Percentiles rank a stretch among this genome's conserved stretches.
Evolutionary conservation across 371 early-diverging fungal species (phyloP).

Genomic region (Coemansia sp.): DNA sequence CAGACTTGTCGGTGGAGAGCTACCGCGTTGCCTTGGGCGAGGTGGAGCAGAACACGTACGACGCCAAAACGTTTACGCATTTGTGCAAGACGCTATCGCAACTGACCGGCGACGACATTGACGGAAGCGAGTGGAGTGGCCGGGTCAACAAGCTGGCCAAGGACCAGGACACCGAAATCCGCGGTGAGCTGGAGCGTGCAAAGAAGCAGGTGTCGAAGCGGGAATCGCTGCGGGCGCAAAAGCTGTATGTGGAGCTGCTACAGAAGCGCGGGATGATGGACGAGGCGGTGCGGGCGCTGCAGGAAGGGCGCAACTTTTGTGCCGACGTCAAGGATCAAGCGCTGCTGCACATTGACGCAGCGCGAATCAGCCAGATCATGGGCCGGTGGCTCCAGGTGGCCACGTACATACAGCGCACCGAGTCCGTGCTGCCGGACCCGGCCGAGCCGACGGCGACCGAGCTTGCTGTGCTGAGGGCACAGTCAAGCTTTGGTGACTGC

Average conservation of each 20-base stretch:
- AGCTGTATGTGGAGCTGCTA: conserved; percentile 7
- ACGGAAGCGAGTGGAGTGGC: conserved; percentile 5
- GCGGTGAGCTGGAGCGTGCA: conserved; percentile 9
- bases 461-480: conserved; percentile 21
- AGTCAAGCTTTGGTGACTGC: conserved; percentile 33
- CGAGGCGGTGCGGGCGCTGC: conserved; percentile 28
- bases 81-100: conserved; percentile 28
- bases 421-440: conserved; percentile 7
- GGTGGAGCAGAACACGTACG: conserved; percentile 41
- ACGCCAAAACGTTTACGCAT: conserved; percentile 44
- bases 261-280: conserved; percentile 14
- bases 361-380: conserved; percentile 17
- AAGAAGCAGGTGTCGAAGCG: conserved; percentile 16
- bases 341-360: conserved; percentile 17
- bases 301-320: conserved; percentile 30
- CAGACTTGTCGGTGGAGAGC: conserved; percentile 52
- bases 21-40: conserved; percentile 54
- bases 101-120: background rate
- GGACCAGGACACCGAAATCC: conserved; percentile 5
- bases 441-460: conserved; percentile 1
- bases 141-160: conserved; percentile 8
- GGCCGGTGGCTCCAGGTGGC: conserved; percentile 37
- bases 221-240: conserved; percentile 22
- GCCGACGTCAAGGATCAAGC: conserved; percentile 23
- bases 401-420: conserved; percentile 26